phyloP scores from a whole-genome alignment of 805 yeast genomes.

The Spathaspora boniae region DNA sequence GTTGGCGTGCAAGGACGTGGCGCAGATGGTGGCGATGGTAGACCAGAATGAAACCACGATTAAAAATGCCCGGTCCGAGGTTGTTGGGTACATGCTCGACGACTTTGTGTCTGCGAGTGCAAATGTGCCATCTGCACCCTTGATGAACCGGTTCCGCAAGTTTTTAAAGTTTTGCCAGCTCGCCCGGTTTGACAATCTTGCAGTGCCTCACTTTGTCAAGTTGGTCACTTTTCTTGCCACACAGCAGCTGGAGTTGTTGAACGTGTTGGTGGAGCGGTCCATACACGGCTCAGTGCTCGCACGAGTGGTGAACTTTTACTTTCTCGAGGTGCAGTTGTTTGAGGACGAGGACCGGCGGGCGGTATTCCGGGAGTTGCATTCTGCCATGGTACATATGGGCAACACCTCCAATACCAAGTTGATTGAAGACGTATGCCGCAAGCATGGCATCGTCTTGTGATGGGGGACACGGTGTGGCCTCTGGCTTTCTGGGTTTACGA shows the following conservation, averaged over 20 bases:
- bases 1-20: neutral
- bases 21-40: neutral
- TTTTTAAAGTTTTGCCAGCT: conserved; percentile 23
- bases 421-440: conserved; percentile 5
- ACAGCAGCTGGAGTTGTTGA: conserved; percentile 19
- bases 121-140: neutral
- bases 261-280: conserved; percentile 25
- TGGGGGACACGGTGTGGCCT: no score
- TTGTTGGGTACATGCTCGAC: neutral
- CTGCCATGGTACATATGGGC: conserved; percentile 20
- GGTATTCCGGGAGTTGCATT: conserved; percentile 20
- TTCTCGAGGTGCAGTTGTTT: conserved; percentile 22
- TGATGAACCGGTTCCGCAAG: conserved; percentile 18
- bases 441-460: no score
- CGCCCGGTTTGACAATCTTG: conserved; percentile 15
- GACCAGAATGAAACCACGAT: neutral
- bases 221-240: conserved; percentile 25
- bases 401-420: conserved; percentile 12
- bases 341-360: conserved; percentile 16
- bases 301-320: conserved; percentile 27
- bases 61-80: neutral
- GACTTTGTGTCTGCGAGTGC: neutral
- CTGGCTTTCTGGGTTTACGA: no score
- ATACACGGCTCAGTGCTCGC: conserved; percentile 14
- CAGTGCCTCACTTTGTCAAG: conserved; percentile 19